A percentile compares a stretch with the other conserved stretches of the same genome.
These are phyloP conservation scores for Citrus reticulata DNA, from an alignment of 345 rosid species.

Conservation along the genomic window DNA sequence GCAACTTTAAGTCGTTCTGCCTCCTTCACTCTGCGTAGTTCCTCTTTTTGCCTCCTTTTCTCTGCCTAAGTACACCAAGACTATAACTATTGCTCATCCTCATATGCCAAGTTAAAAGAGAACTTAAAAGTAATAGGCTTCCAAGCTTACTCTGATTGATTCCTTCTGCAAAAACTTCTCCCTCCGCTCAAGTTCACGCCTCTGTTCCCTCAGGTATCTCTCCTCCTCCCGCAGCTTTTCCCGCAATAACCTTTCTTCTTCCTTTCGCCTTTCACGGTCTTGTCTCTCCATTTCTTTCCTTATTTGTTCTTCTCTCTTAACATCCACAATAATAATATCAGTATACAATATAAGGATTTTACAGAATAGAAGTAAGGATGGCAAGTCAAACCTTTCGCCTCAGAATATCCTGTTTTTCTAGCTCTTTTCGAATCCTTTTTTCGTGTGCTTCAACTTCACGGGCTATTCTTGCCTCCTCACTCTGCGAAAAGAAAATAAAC, in stretches of 20 bases:
- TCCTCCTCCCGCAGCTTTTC: constrained; percentile 94
- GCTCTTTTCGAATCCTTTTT: constrained; percentile 80
- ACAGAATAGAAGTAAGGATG: constrained; percentile 4
- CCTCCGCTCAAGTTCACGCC: constrained; percentile 83
- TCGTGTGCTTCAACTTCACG: constrained; percentile 89
- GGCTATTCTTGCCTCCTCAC: constrained; percentile 81
- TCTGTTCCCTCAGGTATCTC: constrained; percentile 72
- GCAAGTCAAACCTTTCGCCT: constrained; percentile 66
- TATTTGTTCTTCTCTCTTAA: constrained; percentile 71
- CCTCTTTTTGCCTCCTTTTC: constrained; percentile 82
- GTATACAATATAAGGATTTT: constrained; percentile 1
- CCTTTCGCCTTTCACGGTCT: constrained; percentile 90
- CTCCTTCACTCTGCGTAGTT: constrained; percentile 72
- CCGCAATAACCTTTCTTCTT: constrained; percentile 83
- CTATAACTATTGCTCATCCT: constrained; percentile 3
- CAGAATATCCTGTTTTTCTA: constrained; percentile 75
- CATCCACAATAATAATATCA: constrained; percentile 10
- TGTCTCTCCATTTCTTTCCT: constrained; percentile 86
- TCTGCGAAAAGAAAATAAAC: constrained; percentile 34
- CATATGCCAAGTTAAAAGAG: background rate
- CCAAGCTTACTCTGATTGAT: constrained; percentile 60
- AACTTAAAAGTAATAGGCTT: background rate
- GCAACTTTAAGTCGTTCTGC: constrained; percentile 87
- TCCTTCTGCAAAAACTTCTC: constrained; percentile 85
- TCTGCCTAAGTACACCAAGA: constrained; percentile 50